These are phyloP conservation scores for Serpula lacrymans DNA, from an alignment of 768 basidiomycete species.

Conservation along the genomic window DNA sequence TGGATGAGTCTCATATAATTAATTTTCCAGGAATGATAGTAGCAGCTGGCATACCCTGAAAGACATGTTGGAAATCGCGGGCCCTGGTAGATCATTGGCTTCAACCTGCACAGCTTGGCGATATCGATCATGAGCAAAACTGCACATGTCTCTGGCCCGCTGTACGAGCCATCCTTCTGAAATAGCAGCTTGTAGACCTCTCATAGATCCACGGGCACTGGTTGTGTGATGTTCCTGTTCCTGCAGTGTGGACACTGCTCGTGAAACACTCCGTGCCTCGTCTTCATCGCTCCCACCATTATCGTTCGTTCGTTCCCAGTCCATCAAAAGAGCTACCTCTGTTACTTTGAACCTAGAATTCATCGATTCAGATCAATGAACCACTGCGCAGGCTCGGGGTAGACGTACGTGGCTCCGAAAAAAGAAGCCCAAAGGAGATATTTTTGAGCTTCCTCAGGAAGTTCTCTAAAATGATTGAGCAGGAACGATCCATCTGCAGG, in stretches of 20 bases:
- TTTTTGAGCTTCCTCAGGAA: slow-evolving; percentile 61
- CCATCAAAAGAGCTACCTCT: slow-evolving; percentile 70
- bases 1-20: slow-evolving; percentile 20
- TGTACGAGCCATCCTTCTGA: slow-evolving; percentile 74
- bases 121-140: slow-evolving; percentile 72
- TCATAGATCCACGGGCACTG: slow-evolving; percentile 55
- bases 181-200: slow-evolving; percentile 63
- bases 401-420: slow-evolving; percentile 64
- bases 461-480: slow-evolving; percentile 52
- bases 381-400: neutral
- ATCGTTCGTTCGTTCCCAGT: slow-evolving; percentile 61
- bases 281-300: slow-evolving; percentile 41
- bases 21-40: neutral
- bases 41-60: slow-evolving; percentile 45
- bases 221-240: slow-evolving; percentile 34
- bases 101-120: slow-evolving; percentile 69
- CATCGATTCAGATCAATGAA: slow-evolving; percentile 1
- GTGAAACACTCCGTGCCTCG: slow-evolving; percentile 51
- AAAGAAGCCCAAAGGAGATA: slow-evolving; percentile 71
- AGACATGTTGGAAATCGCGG: slow-evolving; percentile 61
- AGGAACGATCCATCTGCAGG: slow-evolving; percentile 64
- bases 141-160: slow-evolving; percentile 72
- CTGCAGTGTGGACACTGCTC: slow-evolving; percentile 45
- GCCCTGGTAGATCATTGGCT: slow-evolving; percentile 45
- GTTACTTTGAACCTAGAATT: slow-evolving; percentile 61